These are phyloP conservation scores for Raffaelea albimanens DNA, from an alignment of 2,329 filamentous ascomycete species.

Conservation along the genomic window DNA sequence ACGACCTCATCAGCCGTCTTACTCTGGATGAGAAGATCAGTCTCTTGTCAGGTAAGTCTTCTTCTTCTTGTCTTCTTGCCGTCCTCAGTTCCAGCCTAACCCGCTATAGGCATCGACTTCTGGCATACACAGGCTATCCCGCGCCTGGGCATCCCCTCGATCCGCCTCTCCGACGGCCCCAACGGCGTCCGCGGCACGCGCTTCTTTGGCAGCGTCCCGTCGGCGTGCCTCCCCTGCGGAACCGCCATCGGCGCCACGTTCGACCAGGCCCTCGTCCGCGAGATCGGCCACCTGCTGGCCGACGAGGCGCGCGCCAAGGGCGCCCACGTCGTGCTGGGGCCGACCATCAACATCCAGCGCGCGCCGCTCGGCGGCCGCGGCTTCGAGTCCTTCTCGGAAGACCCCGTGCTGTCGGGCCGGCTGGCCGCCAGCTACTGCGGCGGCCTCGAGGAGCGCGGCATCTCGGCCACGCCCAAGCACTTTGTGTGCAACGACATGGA, in stretches of 20 bases:
- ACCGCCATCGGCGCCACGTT: slow-evolving; percentile 52
- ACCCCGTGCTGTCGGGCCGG: slow-evolving; percentile 28
- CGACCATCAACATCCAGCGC: slow-evolving; percentile 35
- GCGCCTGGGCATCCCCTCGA: slow-evolving; percentile 19
- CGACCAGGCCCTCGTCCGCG: slow-evolving; percentile 52
- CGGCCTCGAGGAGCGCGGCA: slow-evolving; percentile 24
- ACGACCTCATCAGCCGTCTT: no score
- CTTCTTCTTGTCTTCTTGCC: no score
- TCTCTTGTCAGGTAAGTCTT: no score
- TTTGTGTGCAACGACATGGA: slow-evolving; percentile 31
- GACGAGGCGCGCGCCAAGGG: slow-evolving; percentile 58
- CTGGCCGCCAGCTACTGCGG: slow-evolving; percentile 24
- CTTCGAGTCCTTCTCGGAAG: slow-evolving; percentile 29
- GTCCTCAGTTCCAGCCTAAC: no score
- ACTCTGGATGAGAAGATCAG: no score
- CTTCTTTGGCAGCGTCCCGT: slow-evolving; percentile 27
- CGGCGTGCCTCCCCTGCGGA: slow-evolving; percentile 34
- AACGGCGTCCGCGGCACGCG: slow-evolving; percentile 23
- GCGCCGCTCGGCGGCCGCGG: slow-evolving; percentile 28
- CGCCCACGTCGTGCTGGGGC: slow-evolving; percentile 58
- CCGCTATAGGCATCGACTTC: slow-evolving; percentile 10
- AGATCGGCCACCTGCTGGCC: slow-evolving; percentile 57
- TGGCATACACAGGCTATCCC: slow-evolving; percentile 23
- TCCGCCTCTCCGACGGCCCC: slow-evolving; percentile 24
- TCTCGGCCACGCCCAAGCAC: slow-evolving; percentile 30